Evolutionary conservation across 495 filamentous ascomycete species (phyloP), one percentile per base, ranked within the genome.

Genomic region (Evernia prunastri): DNA sequence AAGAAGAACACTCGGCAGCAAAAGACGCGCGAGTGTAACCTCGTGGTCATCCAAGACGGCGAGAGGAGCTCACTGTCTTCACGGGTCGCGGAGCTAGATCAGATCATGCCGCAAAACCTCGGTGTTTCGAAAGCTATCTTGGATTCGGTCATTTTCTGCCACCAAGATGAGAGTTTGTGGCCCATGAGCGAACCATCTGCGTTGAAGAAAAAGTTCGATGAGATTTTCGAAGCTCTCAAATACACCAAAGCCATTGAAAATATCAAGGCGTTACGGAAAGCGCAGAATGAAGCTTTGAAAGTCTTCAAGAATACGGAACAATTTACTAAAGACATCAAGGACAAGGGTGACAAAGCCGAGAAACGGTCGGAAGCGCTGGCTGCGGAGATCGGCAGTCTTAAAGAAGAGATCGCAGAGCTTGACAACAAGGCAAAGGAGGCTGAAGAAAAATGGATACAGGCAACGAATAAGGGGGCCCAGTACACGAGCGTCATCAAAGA

Each of bases 231-330:
- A 74, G 94, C 94, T 10, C 77, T 88, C 76, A 96, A 95, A 71
- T 98, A 97, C 77, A 96, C 92, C 51, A 97, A 96, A 70, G 94
- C 91, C 7, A 96, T 97, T 67, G 92, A 96, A 36, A 96, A 93
- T 67, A 89, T 98, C 73, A 96, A 94, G 72, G 66, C 80, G 31
- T 74, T 97, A 25, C 78, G 86, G n/a, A 97, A 97, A 74, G 86
- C 82, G 62, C 87, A 96, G 70, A 89, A 84, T 33, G 86, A 88
- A 45, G 82, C 92, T 43, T 79, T 97, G 18, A 81, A 73, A 10
- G 82, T 87, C 47, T 82, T 84, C 63, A 90, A 87, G 72, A 82
- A 87, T 47, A 81, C 84, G 65, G 89, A 96, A 68, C 79, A 86
- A 39, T 84, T 89, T 68, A 83, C 88, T 65, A 94, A 92, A 72